phyloP scores from a whole-genome alignment of 2,329 filamentous ascomycete species.

The Hypoxylon sp. region DNA sequence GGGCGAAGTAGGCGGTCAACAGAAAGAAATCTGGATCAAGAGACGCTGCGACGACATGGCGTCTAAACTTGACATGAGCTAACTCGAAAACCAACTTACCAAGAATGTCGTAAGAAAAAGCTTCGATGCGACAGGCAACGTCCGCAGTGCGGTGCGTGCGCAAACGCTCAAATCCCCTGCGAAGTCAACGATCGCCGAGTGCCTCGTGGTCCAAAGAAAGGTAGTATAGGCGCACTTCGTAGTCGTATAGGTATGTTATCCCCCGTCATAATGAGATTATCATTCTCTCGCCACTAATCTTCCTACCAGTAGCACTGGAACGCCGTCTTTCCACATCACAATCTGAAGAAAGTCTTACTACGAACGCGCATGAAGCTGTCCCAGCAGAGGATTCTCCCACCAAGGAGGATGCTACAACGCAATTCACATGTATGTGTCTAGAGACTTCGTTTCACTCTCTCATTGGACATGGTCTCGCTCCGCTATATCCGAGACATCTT shows the following conservation, averaged over 20 bases:
- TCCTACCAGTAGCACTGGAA: slow-evolving; percentile 28
- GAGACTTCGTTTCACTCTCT: neutral
- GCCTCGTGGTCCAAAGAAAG: slow-evolving; percentile 33
- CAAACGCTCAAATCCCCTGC: slow-evolving; percentile 29
- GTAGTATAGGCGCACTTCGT: slow-evolving; percentile 33
- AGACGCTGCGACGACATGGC: neutral
- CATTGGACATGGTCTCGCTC: slow-evolving; percentile 1
- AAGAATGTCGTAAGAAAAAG: slow-evolving; percentile 36
- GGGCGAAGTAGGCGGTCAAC: neutral
- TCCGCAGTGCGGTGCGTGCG: slow-evolving; percentile 33
- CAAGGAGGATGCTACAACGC: slow-evolving; percentile 15
- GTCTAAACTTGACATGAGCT: slow-evolving; percentile 14
- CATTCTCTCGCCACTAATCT: slow-evolving; percentile 10
- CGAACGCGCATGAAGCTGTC: slow-evolving; percentile 15
- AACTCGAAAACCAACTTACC: slow-evolving; percentile 2
- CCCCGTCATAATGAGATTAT: neutral
- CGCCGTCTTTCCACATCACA: slow-evolving; percentile 32
- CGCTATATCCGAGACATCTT: slow-evolving; percentile 27
- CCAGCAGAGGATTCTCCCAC: slow-evolving; percentile 11
- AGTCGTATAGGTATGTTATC: slow-evolving; percentile 28
- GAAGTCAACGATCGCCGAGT: slow-evolving; percentile 34
- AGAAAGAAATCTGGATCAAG: slow-evolving; percentile 2
- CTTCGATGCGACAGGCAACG: slow-evolving; percentile 35
- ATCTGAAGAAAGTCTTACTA: slow-evolving; percentile 14
- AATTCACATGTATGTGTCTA: slow-evolving; percentile 26